Conservation (phyloP, 495 filamentous ascomycete genomes). For the Xylona heveae region DNA sequence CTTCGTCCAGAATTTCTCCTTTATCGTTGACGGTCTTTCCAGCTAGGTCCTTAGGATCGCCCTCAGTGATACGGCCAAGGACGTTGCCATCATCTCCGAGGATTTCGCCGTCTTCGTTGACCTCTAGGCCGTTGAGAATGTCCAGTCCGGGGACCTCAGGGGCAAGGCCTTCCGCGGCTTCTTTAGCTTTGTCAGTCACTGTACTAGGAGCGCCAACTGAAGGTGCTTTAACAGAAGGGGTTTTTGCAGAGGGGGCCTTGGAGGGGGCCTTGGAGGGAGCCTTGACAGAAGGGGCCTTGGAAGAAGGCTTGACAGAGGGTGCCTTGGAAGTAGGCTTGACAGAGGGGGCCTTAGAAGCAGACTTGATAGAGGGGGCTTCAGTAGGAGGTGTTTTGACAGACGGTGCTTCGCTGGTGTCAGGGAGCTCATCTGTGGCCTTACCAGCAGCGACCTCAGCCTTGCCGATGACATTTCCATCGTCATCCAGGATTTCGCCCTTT, state of each 20-base stretch:
- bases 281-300: too few species aligned
- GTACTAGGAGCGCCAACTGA: constrained; percentile 3
- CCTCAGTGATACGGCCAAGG: constrained; percentile 35
- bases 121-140: constrained; percentile 32
- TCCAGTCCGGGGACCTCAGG: constrained; percentile 21
- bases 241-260: too few species aligned
- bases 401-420: background rate
- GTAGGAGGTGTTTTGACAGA: constrained; percentile 8
- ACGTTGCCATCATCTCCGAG: constrained; percentile 30
- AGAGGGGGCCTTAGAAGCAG: too few species aligned
- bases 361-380: too few species aligned
- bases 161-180: constrained; percentile 9
- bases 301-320: too few species aligned
- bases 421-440: background rate
- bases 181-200: constrained; percentile 14
- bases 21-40: constrained; percentile 37
- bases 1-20: constrained; percentile 41
- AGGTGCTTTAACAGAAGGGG: constrained; percentile 2
- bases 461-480: constrained; percentile 7
- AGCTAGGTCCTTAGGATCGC: constrained; percentile 35
- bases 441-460: constrained; percentile 1
- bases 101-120: constrained; percentile 34
- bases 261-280: too few species aligned
- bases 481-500: constrained; percentile 4
- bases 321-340: too few species aligned